These are phyloP conservation scores for Areca catechu DNA, from an alignment of 176 grass and related monocot species.

Conservation along the genomic window DNA sequence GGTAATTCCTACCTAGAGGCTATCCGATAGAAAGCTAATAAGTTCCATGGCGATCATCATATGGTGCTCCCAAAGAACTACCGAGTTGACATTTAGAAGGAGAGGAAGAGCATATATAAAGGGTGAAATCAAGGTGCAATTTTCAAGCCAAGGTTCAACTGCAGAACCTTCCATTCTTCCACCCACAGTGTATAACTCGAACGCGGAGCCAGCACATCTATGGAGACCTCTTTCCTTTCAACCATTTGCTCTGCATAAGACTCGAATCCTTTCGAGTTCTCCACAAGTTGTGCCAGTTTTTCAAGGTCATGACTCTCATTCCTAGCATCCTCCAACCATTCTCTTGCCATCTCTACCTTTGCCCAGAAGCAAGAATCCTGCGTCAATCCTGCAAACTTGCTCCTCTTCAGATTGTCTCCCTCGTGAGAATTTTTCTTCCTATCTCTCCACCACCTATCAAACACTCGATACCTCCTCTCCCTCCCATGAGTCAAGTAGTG, in stretches of 20 bases:
- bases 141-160: conserved; percentile 14
- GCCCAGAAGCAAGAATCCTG: conserved; percentile 99
- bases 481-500: conserved; percentile 74
- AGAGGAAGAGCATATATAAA: too few species aligned
- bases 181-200: conserved; percentile 73
- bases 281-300: conserved; percentile 20
- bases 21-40: too few species aligned
- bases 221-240: conserved; percentile 63
- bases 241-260: conserved; percentile 50
- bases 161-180: conserved; percentile 63
- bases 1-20: too few species aligned
- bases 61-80: too few species aligned
- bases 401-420: conserved; percentile 25
- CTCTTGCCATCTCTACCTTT: conserved; percentile 62
- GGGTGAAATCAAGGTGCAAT: too few species aligned
- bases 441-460: conserved; percentile 82
- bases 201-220: conserved; percentile 74
- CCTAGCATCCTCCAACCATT: conserved; percentile 29
- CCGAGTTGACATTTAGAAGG: too few species aligned
- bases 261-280: conserved; percentile 49
- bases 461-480: conserved; percentile 64
- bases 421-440: not conserved
- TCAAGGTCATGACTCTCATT: conserved; percentile 18
- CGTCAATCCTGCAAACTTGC: conserved; percentile 81
- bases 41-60: too few species aligned